Percentiles rank a stretch among this genome's conserved stretches.
phyloP scores from a whole-genome alignment of 441 rosid species.

The Bocquillonia castaneifolia region DNA sequence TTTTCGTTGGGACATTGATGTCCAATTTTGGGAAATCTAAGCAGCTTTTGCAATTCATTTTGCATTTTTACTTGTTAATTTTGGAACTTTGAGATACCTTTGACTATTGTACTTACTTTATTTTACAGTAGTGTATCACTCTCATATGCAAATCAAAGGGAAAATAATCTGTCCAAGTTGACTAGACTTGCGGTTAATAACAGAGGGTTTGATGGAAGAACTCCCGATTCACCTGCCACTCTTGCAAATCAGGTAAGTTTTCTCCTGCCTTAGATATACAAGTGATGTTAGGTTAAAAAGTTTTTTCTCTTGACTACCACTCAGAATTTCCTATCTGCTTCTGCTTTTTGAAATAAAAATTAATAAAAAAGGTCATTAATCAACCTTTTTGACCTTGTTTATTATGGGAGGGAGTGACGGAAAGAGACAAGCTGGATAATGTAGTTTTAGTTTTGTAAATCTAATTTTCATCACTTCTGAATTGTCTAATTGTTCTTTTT shows the following conservation, averaged over 20 bases:
- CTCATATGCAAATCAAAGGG: constrained; percentile 62
- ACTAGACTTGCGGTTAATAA: constrained; percentile 68
- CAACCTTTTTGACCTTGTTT: not conserved
- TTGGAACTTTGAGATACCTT: constrained; percentile 10
- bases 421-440: not conserved
- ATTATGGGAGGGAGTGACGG: not conserved
- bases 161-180: constrained; percentile 61
- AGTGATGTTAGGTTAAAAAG: not conserved
- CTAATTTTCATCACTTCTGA: not conserved
- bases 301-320: not conserved
- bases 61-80: not conserved
- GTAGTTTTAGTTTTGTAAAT: not conserved
- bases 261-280: constrained; percentile 6
- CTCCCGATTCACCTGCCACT: constrained; percentile 59
- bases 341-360: not conserved
- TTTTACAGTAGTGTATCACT: constrained; percentile 55
- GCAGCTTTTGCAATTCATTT: not conserved
- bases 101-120: constrained; percentile 6
- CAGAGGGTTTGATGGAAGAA: constrained; percentile 67
- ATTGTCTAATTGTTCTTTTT: constrained; percentile 1
- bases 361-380: not conserved
- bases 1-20: not conserved
- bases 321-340: not conserved
- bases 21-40: not conserved
- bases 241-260: constrained; percentile 65